phyloP scores from a whole-genome alignment of 2,329 filamentous ascomycete genomes.

The Colletotrichum chlorophyti region DNA sequence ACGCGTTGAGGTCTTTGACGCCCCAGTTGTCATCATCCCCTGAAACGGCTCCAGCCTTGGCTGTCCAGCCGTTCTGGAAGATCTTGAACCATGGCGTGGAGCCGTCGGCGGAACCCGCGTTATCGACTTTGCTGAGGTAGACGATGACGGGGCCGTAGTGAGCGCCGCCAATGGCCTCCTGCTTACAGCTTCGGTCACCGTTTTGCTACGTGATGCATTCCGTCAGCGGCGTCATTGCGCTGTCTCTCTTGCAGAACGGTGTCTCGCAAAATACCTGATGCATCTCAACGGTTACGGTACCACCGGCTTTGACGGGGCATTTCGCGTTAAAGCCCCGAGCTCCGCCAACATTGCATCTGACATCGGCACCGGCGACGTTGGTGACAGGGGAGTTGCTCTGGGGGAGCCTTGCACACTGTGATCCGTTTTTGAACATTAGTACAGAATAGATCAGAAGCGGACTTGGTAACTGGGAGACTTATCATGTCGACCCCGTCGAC shows the following conservation, averaged over 20 bases:
- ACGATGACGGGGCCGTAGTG: slow-evolving; percentile 62
- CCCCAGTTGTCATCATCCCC: slow-evolving; percentile 55
- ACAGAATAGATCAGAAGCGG: too few species aligned
- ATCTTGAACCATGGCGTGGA: slow-evolving; percentile 59
- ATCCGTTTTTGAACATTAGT: slow-evolving; percentile 37
- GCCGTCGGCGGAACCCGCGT: slow-evolving; percentile 52
- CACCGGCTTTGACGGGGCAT: slow-evolving; percentile 54
- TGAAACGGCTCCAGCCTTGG: slow-evolving; percentile 40
- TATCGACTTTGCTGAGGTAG: slow-evolving; percentile 56
- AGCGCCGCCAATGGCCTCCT: slow-evolving; percentile 59
- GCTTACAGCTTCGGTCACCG: slow-evolving; percentile 51
- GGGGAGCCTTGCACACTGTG: slow-evolving; percentile 55
- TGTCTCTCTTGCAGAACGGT: background rate
- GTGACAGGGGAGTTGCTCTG: slow-evolving; percentile 58
- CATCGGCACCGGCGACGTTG: slow-evolving; percentile 47
- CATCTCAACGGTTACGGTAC: slow-evolving; percentile 63
- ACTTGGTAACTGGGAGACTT: slow-evolving; percentile 31
- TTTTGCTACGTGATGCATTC: slow-evolving; percentile 42
- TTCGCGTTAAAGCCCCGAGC: slow-evolving; percentile 43
- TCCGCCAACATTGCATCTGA: slow-evolving; percentile 53
- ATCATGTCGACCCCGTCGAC: slow-evolving; percentile 48
- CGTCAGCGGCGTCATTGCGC: slow-evolving; percentile 19
- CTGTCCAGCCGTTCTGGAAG: slow-evolving; percentile 51
- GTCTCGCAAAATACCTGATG: slow-evolving; percentile 47
- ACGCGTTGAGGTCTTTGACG: slow-evolving; percentile 46